Conservation (phyloP, 345 rosid species). For the Cardamine occulta region DNA sequence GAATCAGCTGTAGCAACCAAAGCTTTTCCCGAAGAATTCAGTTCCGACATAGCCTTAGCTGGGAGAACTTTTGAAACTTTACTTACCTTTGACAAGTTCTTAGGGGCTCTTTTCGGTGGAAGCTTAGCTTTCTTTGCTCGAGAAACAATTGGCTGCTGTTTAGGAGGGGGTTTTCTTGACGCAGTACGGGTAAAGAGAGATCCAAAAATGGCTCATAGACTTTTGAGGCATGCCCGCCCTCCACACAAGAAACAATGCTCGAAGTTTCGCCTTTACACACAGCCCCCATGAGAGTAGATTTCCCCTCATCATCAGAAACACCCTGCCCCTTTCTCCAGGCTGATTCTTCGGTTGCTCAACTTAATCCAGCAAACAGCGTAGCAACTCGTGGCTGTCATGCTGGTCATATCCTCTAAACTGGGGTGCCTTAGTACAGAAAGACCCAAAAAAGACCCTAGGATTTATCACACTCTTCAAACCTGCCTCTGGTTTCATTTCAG, state of each 20-base stretch:
- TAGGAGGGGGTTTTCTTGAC: constrained; percentile 78
- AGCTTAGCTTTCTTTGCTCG: constrained; percentile 71
- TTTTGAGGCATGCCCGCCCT: constrained; percentile 82
- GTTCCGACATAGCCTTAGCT: constrained; percentile 41
- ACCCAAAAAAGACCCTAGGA: constrained; percentile 78
- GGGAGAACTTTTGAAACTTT: constrained; percentile 49
- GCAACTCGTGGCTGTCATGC: constrained; percentile 97
- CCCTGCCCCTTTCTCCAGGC: constrained; percentile 52
- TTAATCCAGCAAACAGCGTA: constrained; percentile 83
- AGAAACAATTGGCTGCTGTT: constrained; percentile 52
- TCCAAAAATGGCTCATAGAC: constrained; percentile 91
- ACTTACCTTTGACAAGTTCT: constrained; percentile 51
- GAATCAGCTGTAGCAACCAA: constrained; percentile 28
- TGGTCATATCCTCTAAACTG: constrained; percentile 94
- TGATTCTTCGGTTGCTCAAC: constrained; percentile 79
- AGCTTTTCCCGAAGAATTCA: constrained; percentile 31
- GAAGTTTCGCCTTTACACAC: constrained; percentile 78
- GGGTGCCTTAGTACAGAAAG: constrained; percentile 77
- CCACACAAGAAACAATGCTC: constrained; percentile 84
- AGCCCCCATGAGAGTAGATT: constrained; percentile 68
- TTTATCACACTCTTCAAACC: constrained; percentile 68
- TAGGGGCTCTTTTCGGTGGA: constrained; percentile 65
- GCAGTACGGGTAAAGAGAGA: constrained; percentile 91
- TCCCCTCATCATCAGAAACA: constrained; percentile 44
- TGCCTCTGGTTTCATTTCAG: constrained; percentile 66